Conservation (phyloP, 352 stramenopile genomes). For the Globisporangium cylindrosporum region DNA sequence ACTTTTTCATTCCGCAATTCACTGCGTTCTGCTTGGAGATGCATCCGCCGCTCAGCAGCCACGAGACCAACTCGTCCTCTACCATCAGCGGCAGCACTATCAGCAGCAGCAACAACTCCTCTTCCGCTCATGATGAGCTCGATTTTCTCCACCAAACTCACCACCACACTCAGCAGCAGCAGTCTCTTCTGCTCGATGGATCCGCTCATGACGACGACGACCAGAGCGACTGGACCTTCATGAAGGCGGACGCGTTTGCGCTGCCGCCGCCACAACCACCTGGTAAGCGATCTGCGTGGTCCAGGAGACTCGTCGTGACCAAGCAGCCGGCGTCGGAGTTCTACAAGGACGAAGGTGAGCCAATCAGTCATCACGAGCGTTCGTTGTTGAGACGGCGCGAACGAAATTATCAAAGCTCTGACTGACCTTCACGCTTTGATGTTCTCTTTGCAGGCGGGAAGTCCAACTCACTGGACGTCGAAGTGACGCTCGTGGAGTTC, state of each 20-base stretch:
- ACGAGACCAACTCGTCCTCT: constrained; percentile 18
- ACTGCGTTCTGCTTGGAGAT: constrained; percentile 15
- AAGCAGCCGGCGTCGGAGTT: constrained; percentile 85
- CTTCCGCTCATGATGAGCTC: constrained; percentile 5
- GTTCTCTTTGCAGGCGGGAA: constrained; percentile 44
- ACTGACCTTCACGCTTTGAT: neutral
- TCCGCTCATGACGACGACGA: constrained; percentile 1
- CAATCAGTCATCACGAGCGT: neutral
- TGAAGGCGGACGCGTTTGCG: constrained; percentile 10
- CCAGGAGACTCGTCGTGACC: constrained; percentile 75
- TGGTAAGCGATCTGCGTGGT: constrained; percentile 52
- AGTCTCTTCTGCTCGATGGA: neutral
- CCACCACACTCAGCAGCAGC: constrained; percentile 6
- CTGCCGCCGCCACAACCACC: neutral
- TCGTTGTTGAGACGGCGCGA: neutral
- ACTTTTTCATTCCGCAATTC: constrained; percentile 15
- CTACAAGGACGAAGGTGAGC: constrained; percentile 83
- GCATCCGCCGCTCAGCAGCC: constrained; percentile 4
- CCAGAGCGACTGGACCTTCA: constrained; percentile 18
- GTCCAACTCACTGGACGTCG: constrained; percentile 74
- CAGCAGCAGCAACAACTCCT: neutral
- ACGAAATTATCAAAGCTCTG: neutral
- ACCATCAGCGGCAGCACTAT: constrained; percentile 3
- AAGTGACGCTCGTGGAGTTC: constrained; percentile 82
- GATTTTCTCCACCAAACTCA: constrained; percentile 9